Evolutionary conservation across 176 grass and related monocot genomes (phyloP), one percentile per base, ranked within the genome.

Genomic region (Avena eriantha): DNA sequence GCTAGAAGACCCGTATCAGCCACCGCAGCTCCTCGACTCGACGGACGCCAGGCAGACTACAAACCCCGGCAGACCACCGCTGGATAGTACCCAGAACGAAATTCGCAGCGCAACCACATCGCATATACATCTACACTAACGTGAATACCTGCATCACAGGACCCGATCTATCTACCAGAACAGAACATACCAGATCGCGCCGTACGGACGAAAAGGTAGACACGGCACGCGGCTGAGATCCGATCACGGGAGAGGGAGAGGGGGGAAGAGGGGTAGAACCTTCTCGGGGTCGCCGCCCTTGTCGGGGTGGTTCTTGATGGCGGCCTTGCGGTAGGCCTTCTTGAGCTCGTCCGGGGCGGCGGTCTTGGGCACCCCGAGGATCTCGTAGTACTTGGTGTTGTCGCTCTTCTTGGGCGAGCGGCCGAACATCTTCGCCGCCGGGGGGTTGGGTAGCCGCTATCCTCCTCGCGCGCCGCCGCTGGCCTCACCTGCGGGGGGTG

Each of bases 301-400:
- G 79, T 98, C 93, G 72, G 96, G 96, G 73, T 98, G 96, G 80
- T 98, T 98, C 92, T 98, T 98, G 85, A 98, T 96, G 85, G 96
- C 96, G 46, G 96, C 96, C 93, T 96, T 98, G 70, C 96, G 96
- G 84, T 98, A 98, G 33, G 96, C 96, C 90, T 98, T 98, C 96
- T 98, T 98, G 84, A 98, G 96, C 54, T 98, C 96, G 46, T 98
- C 96, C 92, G 94, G 96, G 68, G 96, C 94, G 26, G 96, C 93
- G 18, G 23, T 56, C 87, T 98, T 98, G 54, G 96, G 88, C 67
- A 98, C 96, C 66, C 96, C 96, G 24, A 98, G 96, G 87, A 98
- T 85, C 90, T 98, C 96, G 81, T 98, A 98, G 87, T 98, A 98
- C 87, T 89, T 96, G 43, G 92, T 96, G 91, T 88, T 96, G 73